Evolutionary conservation across 2,329 filamentous ascomycete genomes (phyloP), one percentile per base, ranked within the genome.

Genomic region (Ambrosiella beaveri): DNA sequence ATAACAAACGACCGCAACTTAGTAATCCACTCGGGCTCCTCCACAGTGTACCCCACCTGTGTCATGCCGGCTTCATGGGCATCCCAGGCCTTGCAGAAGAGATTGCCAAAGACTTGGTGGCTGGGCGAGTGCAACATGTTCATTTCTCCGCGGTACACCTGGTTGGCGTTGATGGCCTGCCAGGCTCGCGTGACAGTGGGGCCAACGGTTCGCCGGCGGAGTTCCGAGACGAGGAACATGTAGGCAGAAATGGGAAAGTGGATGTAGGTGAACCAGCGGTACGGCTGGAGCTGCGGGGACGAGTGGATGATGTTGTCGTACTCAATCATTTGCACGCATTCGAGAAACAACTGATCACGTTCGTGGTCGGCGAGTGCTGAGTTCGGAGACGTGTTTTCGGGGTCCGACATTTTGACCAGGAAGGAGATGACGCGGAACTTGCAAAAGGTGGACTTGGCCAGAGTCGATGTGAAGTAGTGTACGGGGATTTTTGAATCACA

Each of bases 11-110:
- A 73, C n/a, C 72, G 69, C 62, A 81, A 68, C 49, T 72, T 62
- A 2, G 66, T 68, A 57, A 81, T 74, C 61, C 79, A 74, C 50
- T 65, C 67, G 1, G 77, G 78, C 11, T 70, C 68, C 13, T 68
- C 63, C 1, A 74, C 61, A 1, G 70, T 66, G 37, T 70, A 71
- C 0, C 77, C 78, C 6, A 70, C 66, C 55, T 71, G 70, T 3
- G 68, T 62, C 62, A 75, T 71, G 11, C 75, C 74, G 1, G 72
- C 69, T 63, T 76, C 75, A 57, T 76, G 74, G 1, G 76, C 77
- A 49, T 77, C 75, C 81, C 81, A 85, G 0, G 80, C 80, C 63
- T 80, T 82, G 59, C 84, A 68, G 45, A 85, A 77, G 15, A 78
- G 71, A 17, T 71, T 71, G 1, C 76, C 75, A 61, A 85, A 80